Percentiles rank a stretch among this genome's conserved stretches.
phyloP scores from a whole-genome alignment of 176 grass and related monocot genomes.

The sorghum (Sorghum bicolor) region Sorghum_bicolor_NCBIv3 NC_012871.2:55009001-55009500 shows the following conservation, averaged over 20 bases:
- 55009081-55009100: neutral
- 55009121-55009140: constrained; percentile 55
- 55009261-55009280: neutral
- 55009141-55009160: constrained; percentile 45
- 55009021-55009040: constrained; percentile 30
- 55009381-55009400: constrained; percentile 37
- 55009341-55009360: neutral
- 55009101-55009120: constrained; percentile 41
- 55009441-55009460: constrained; percentile 18
- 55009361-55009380: constrained; percentile 15
- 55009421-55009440: neutral
- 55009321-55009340: constrained; percentile 17
- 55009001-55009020: constrained; percentile 17
- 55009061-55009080: neutral
- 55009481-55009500: constrained; percentile 30
- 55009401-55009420: constrained; percentile 12
- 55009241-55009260: constrained; percentile 45
- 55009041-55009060: constrained; percentile 37
- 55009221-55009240: constrained; percentile 42
- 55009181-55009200: constrained; percentile 56
- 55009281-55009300: constrained; percentile 29
- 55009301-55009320: constrained; percentile 29
- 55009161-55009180: constrained; percentile 29
- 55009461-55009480: constrained; percentile 5
- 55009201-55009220: constrained; percentile 45